These are phyloP conservation scores for Oxytropis ochrocephala DNA, from an alignment of 306 rosid genomes.

Conservation along the genomic window DNA sequence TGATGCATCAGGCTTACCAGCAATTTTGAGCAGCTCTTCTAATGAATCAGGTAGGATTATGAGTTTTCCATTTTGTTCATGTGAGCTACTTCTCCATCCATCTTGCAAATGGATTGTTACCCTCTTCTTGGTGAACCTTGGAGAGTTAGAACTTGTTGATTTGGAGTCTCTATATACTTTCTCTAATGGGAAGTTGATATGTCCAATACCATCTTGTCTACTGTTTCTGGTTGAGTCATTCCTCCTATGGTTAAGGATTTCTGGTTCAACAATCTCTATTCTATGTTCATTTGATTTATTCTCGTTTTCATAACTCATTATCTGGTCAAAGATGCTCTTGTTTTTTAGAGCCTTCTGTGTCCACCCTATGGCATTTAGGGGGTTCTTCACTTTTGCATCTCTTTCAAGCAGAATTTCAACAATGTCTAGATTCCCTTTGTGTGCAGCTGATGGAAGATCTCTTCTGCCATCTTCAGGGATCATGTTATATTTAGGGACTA, in stretches of 20 bases:
- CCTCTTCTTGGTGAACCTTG: conserved; percentile 47
- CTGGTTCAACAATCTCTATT: conserved; percentile 42
- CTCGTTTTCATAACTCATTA: conserved; percentile 24
- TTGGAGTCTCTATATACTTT: conserved; percentile 13
- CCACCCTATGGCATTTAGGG: conserved; percentile 33
- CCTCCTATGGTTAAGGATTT: conserved; percentile 26
- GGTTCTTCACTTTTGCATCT: conserved; percentile 32
- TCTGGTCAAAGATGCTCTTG: conserved; percentile 29
- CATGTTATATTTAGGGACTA: conserved; percentile 13
- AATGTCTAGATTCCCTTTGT: conserved; percentile 37
- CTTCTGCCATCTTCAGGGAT: conserved; percentile 24
- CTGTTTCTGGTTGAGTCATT: too few species aligned
- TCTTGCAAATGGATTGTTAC: conserved; percentile 54
- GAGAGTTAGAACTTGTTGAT: conserved; percentile 18
- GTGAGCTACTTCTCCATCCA: conserved; percentile 24
- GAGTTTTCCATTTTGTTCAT: conserved; percentile 46
- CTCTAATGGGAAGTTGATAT: conserved; percentile 25
- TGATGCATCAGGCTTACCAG: conserved; percentile 42
- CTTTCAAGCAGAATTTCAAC: conserved; percentile 50
- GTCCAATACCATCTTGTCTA: conserved; percentile 24
- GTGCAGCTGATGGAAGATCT: conserved; percentile 26
- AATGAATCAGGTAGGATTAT: conserved; percentile 70
- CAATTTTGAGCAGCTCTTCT: conserved; percentile 64
- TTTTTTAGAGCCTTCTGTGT: conserved; percentile 32
- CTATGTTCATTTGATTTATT: conserved; percentile 45